These are phyloP conservation scores for Aspergillus biplanus DNA, from an alignment of 495 filamentous ascomycete species.

Conservation along the genomic window DNA sequence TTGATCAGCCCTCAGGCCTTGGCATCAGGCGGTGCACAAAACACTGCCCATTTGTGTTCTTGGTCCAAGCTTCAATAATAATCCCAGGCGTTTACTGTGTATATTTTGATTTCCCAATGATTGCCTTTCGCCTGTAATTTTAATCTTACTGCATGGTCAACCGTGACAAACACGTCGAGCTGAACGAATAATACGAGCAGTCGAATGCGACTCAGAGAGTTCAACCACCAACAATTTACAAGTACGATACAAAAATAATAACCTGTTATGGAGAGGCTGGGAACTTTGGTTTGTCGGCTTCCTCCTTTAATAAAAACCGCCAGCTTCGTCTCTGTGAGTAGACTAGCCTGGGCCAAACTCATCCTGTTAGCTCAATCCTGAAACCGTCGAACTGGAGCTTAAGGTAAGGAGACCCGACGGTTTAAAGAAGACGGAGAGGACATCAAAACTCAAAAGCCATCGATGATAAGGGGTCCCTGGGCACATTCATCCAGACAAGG, in stretches of 20 bases:
- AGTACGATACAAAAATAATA: not conserved
- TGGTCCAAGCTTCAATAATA: conserved; percentile 12
- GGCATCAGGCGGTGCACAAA: conserved; percentile 9
- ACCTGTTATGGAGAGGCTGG: conserved; percentile 8
- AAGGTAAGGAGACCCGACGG: not conserved
- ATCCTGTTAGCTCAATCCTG: conserved; percentile 12
- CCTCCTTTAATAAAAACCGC: conserved; percentile 14
- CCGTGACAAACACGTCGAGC: not conserved
- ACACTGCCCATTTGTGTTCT: conserved; percentile 1
- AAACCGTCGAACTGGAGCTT: conserved; percentile 11
- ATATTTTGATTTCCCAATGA: not conserved
- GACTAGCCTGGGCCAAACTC: not conserved
- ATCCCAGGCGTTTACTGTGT: not conserved
- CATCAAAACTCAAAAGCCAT: not conserved
- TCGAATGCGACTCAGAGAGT: not conserved
- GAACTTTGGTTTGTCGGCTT: conserved; percentile 1
- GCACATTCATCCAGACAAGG: no score
- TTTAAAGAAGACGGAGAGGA: not conserved
- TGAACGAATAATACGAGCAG: conserved; percentile 15
- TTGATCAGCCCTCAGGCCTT: conserved; percentile 10
- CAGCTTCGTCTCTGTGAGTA: not conserved
- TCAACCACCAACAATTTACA: no score
- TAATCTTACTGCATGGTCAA: conserved; percentile 9
- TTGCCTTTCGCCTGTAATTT: not conserved
- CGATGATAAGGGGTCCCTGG: not conserved